phyloP scores from a whole-genome alignment of 805 yeast genomes.

The Schwanniomyces yamadae region DNA sequence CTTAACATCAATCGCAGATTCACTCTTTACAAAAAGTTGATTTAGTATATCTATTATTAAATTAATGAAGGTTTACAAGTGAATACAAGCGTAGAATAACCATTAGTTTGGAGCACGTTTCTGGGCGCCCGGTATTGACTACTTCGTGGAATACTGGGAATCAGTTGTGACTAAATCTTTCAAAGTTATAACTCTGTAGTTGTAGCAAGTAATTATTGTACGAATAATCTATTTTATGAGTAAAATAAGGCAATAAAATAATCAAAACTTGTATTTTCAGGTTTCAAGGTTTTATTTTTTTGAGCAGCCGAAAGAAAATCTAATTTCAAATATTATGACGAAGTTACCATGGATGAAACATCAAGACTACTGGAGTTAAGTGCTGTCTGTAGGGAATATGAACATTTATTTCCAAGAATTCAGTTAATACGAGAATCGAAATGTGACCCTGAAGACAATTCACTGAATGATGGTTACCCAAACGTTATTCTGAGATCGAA shows the following conservation, averaged over 20 bases:
- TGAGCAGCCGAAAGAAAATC: no score
- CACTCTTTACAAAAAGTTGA: constrained; percentile 27
- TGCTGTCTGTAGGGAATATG: constrained; percentile 2
- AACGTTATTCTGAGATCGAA: constrained; percentile 1
- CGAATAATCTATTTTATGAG: no score
- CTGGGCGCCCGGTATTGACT: constrained; percentile 49
- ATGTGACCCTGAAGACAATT: no score
- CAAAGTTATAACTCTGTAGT: background rate
- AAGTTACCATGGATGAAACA: background rate
- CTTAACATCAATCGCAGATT: constrained; percentile 39
- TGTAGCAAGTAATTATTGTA: background rate
- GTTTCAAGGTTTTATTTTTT: no score
- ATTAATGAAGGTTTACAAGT: constrained; percentile 27
- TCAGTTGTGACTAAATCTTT: constrained; percentile 43
- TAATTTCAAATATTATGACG: no score
- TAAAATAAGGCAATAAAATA: no score
- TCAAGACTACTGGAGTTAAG: constrained; percentile 4
- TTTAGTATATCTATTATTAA: constrained; percentile 9
- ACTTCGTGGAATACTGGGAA: constrained; percentile 41
- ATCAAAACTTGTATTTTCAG: no score
- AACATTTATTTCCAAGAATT: constrained; percentile 2
- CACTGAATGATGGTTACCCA: constrained; percentile 4
- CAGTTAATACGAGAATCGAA: background rate
- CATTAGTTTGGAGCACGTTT: constrained; percentile 41
- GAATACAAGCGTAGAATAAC: constrained; percentile 39